These are phyloP conservation scores for Aspergillus alliaceus DNA, from an alignment of 2,329 filamentous ascomycete species.

Conservation along the genomic window DNA sequence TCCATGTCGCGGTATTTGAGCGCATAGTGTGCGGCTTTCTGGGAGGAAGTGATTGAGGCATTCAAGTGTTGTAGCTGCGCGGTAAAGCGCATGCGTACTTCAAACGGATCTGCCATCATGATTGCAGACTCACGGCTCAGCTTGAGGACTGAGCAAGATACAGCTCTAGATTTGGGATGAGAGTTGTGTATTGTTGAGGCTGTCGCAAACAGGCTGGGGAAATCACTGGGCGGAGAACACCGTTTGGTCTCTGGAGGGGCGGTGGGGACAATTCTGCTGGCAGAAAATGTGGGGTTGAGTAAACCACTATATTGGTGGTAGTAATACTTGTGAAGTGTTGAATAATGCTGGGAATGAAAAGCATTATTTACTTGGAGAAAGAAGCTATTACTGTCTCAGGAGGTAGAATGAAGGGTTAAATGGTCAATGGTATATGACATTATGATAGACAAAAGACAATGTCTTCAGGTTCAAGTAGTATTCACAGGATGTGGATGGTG, in stretches of 20 bases:
- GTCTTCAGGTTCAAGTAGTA: neutral
- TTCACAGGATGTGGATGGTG: neutral
- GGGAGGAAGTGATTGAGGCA: conserved; percentile 81
- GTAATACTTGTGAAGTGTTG: no score
- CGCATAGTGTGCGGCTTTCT: conserved; percentile 93
- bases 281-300: conserved; percentile 26
- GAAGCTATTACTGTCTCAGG: no score
- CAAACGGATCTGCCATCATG: conserved; percentile 83
- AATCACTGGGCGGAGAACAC: neutral
- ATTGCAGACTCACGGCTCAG: conserved; percentile 3
- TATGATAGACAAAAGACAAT: no score
- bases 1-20: conserved; percentile 92
- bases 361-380: no score
- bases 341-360: no score
- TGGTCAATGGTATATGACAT: no score
- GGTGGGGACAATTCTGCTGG: conserved; percentile 20
- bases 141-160: neutral
- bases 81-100: conserved; percentile 97
- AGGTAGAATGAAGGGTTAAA: no score
- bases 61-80: conserved; percentile 85
- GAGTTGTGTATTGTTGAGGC: neutral
- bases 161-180: neutral
- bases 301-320: no score
- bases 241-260: conserved; percentile 10
- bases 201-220: neutral